Evolutionary conservation across 345 rosid species (phyloP), one percentile per base, ranked within the genome.

Genomic region (Syzygium jambos): DNA sequence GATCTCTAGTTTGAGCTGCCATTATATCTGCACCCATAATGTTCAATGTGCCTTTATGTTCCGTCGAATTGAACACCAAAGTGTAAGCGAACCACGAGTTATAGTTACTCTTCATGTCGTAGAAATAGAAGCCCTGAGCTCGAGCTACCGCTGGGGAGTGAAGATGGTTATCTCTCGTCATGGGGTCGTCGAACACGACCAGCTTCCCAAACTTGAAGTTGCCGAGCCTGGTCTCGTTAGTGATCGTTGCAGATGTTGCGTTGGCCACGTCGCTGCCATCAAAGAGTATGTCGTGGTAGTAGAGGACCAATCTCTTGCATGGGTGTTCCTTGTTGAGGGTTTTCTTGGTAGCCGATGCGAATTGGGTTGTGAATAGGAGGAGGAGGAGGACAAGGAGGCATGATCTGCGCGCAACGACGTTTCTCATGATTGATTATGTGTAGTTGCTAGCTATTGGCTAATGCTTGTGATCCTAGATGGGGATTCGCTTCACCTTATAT

Each of bases 91-190:
- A 89, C 96, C 96, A 93, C 3, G 95, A 91, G 86, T 89, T 92
- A 78, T 41, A 89, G 49, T 85, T 89, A 22, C 14, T 85, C 87
- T 93, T 94, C 94, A 68, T 91, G 87, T 95, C 93, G 34, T 94
- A 95, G 90, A 95, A 92, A 84, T 96, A 94, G 52, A 94, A 88
- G 27, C 98, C 97, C 86, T 95, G 94, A 41, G 98, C 96, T 14
- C 91, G 77, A n/a, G 95, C 96, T 19, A 87, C 87, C 0, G 94
- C 90, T 34, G 77, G 88, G 21, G 98, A 93, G 80, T 19, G 80
- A 34, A 73, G 80, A 73, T 17, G 46, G 25, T 90, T 88, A 85
- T 94, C 93, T 86, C 85, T 85, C 0, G 94, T 96, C 80, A 94
- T 22, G 29, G 97, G 96, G 85, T 91, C 96, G 27, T 95, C 95